These are phyloP conservation scores for Lyophyllum decastes DNA, from an alignment of 768 basidiomycete species.

Conservation along the genomic window DNA sequence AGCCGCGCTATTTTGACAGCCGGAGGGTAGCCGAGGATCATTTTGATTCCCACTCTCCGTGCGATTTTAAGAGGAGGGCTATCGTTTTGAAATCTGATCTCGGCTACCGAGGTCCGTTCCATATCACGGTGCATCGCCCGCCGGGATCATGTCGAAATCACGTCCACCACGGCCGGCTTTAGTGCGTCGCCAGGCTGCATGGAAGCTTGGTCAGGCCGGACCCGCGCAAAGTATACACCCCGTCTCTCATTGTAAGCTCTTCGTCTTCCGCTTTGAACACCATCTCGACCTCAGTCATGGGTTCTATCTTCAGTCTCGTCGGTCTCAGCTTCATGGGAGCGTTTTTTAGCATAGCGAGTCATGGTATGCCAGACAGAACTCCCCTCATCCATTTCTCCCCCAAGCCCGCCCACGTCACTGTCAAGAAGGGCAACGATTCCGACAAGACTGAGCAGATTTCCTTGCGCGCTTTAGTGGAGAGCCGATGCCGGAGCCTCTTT, in stretches of 20 bases:
- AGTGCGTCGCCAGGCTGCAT: neutral
- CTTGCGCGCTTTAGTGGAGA: conserved; percentile 39
- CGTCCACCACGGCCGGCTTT: conserved; percentile 8
- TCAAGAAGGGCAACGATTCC: conserved; percentile 31
- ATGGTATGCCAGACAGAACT: conserved; percentile 18
- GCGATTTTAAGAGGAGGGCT: no score
- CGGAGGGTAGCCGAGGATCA: no score
- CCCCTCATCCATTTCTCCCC: conserved; percentile 40
- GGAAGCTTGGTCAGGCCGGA: conserved; percentile 5
- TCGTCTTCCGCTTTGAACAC: neutral
- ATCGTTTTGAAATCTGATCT: no score
- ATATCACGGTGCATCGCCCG: neutral
- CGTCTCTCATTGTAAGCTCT: conserved; percentile 2
- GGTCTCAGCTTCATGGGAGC: conserved; percentile 35
- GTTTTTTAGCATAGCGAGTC: conserved; percentile 24
- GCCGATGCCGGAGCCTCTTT: conserved; percentile 43
- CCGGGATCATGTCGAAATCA: neutral
- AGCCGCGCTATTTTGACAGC: no score
- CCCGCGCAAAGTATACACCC: conserved; percentile 14
- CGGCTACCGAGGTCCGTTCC: neutral
- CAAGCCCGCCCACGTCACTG: conserved; percentile 35
- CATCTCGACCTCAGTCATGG: conserved; percentile 20
- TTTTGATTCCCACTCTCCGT: no score
- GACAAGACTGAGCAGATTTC: conserved; percentile 38
- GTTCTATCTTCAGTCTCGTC: conserved; percentile 29